A percentile compares a stretch with the other conserved stretches of the same genome.
Conservation (phyloP, 2,329 filamentous ascomycete genomes). For the Leptoxyphium fumago region DNA sequence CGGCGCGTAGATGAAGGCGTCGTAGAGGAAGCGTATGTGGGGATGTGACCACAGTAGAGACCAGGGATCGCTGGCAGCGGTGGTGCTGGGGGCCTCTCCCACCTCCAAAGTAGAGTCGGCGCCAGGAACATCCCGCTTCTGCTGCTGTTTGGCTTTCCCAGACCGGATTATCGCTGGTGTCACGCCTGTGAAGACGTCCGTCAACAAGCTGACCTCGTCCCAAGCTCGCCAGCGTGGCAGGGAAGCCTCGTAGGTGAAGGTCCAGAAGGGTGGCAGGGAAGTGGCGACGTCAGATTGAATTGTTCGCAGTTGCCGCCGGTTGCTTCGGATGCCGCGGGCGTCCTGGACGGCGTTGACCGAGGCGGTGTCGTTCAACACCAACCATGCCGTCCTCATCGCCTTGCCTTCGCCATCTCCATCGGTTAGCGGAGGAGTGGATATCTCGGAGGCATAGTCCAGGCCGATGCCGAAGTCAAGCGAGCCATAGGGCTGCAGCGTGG, state of each 20-base stretch:
- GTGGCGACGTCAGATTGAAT: conserved; percentile 11
- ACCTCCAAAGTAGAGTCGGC: too few relatives aligned
- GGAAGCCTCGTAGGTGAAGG: conserved; percentile 9
- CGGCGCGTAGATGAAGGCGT: conserved; percentile 5
- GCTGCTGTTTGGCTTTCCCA: conserved; percentile 7
- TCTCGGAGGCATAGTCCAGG: conserved; percentile 14
- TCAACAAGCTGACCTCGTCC: conserved; percentile 11
- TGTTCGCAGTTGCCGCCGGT: conserved; percentile 2
- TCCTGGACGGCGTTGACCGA: conserved; percentile 6
- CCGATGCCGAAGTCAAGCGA: conserved; percentile 20
- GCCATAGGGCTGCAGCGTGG: conserved; percentile 26
- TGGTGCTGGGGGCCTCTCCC: conserved; percentile 6
- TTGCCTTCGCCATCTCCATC: conserved; percentile 9
- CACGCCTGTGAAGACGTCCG: conserved; percentile 12
- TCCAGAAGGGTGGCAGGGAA: conserved; percentile 10
- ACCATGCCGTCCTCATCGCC: conserved; percentile 7
- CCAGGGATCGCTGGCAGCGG: conserved; percentile 10
- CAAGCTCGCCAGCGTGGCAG: conserved; percentile 8
- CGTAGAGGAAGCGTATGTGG: conserved; percentile 6
- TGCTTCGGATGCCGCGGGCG: conserved; percentile 3
- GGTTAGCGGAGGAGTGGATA: conserved; percentile 13
- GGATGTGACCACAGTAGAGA: conserved; percentile 11
- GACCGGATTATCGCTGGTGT: conserved; percentile 14
- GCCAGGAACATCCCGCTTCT: background rate
- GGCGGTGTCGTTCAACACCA: conserved; percentile 7